Evolutionary conservation across 192 early-diverging fungal species (phyloP).

Genomic region (Backusella tarrabulga): DNA sequence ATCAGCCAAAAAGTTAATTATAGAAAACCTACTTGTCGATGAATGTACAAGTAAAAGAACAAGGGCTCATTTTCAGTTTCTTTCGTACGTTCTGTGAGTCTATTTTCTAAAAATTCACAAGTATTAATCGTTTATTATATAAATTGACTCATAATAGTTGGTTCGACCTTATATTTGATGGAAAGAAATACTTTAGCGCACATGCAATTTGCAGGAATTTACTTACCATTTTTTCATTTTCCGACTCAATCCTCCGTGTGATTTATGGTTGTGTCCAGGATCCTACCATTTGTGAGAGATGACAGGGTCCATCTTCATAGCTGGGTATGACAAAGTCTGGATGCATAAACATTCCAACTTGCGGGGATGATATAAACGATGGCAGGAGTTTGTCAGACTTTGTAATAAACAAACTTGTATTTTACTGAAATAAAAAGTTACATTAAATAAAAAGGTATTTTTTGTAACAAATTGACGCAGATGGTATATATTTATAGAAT

Average conservation of each 20-base stretch:
- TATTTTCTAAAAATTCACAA: too few species aligned
- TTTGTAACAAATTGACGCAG: neutral
- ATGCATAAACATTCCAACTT: neutral
- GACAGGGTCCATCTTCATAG: neutral
- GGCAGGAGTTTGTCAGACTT: neutral
- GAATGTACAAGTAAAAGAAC: too few species aligned
- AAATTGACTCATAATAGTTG: too few species aligned
- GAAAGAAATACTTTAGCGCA: too few species aligned
- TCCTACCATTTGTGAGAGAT: neutral
- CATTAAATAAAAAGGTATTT: neutral
- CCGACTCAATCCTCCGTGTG: neutral
- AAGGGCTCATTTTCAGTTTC: too few species aligned
- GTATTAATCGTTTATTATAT: too few species aligned
- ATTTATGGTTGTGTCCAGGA: neutral
- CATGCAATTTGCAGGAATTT: neutral
- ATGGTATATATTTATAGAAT: neutral
- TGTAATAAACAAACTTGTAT: neutral
- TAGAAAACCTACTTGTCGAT: too few species aligned
- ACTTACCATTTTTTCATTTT: neutral
- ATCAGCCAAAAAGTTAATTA: too few species aligned
- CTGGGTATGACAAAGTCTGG: neutral
- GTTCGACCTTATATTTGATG: too few species aligned
- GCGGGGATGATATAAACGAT: neutral
- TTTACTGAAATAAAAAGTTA: neutral
- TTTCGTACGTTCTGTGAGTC: too few species aligned